Evolutionary conservation across 352 stramenopile species (phyloP), one percentile per base, ranked within the genome.

Genomic region (Phytophthora sp.): DNA sequence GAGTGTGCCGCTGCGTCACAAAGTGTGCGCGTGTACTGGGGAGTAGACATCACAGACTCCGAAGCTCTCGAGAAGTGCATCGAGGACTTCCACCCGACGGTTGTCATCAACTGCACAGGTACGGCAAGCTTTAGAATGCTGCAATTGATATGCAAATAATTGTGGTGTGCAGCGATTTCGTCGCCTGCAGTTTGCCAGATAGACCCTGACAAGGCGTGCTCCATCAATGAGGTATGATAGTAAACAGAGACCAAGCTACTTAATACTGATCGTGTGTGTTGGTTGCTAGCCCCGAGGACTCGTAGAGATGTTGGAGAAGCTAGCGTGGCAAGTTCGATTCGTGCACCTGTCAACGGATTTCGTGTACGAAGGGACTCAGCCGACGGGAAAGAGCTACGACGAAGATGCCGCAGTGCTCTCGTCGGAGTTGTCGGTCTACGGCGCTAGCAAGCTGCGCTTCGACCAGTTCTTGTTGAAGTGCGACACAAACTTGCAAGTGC

Each of bases 261-360:
- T 49, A 11, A 37, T 53, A 32, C 24, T 52, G 11, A 17, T 20
- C 54, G 21, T 34, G 15, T 24, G 4, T 1, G 3, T 48, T 35
- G 21, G 28, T 6, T 42, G 5, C 31, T 10, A 88, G 79, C 79
- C 79, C n/a, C 55, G 11, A 12, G 51, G 42, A 15, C 38, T 87
- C 49, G 45, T 84, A 8, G 39, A 53, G 53, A 70, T 82, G 15
- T 38, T 88, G 43, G 30, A 46, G 3, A 49, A 63, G 9, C 21
- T 68, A 18, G 34, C 45, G 42, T 70, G 52, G 45, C 50, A 27
- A 28, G 32, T 82, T 28, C 68, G 71, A 23, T 74, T 88, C 34
- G 30, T 89, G 13, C 82, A 91, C 50, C 89, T 91, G 35, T 90
- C 81, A 12, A 90, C 81, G 24, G 82, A 91, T 44, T 89, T 89